Base-by-base conservation (phyloP, 2,329 filamentous ascomycete species). In the Cercospora beticola region DNA sequence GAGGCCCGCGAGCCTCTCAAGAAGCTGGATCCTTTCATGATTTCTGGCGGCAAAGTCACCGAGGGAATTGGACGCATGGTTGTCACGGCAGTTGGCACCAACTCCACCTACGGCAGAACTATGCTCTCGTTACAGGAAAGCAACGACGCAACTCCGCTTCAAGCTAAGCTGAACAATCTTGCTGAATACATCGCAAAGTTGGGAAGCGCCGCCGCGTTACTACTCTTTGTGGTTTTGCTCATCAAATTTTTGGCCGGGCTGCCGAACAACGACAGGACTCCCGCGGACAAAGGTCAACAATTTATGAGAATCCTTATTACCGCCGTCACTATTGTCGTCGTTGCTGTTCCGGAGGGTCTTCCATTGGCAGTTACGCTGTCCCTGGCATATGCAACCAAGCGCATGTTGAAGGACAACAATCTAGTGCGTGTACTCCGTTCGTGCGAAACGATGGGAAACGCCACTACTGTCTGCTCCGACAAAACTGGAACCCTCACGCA, bases 141-240 rank as follows among this genome's bases (percentile, higher is more conserved):
- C 70, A 88, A 89, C 66, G 89, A 94, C 76, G 90, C 91, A 26
- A 94, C 92, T 0, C 92, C 92, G 3, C 79, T 94, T 7, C 92
- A 94, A 78, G 89, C 86, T 2, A 94, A 93, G 79, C 83, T 94
- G 68, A 93, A 93, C 72, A 84, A 88, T 4, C 83, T 94, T 18
- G 92, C 92, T 6, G 91, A 92, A 74, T 91, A 93, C 75, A 93
- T 94, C 74, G 89, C 89, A n/a, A 91, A 91, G 76, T 84, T 91
- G 52, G 89, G 89, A 79, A 92, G 92, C 78, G 88, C 87, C 69
- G 92, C 93, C 60, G 92, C 91, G 72, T 83, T 95, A 14, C 80
- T 94, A 9, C 84, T 97, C 58, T 97, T 97, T 81, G 85, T 94
- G 58, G 90, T 96, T 57, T 85, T 97, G 14, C 88, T 97, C 76